Evolutionary conservation across 1,284 basidiomycete genomes (phyloP), one percentile per base, ranked within the genome.

Genomic region (Rhodotorula sp.): DNA sequence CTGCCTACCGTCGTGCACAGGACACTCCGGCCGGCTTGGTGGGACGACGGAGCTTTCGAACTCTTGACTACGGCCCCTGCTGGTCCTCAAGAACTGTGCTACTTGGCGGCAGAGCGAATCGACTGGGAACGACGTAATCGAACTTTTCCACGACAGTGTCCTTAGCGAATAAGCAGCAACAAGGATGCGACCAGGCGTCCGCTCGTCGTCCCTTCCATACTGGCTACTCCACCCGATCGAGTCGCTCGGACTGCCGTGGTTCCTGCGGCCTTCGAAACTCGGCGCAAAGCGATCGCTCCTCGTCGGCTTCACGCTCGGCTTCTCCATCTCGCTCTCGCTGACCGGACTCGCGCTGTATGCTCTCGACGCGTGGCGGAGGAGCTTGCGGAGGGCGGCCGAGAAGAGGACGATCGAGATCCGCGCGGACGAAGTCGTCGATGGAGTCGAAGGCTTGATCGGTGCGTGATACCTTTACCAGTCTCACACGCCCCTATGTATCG

Each of bases 391-490:
- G 18, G 46, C 58, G 54, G 62, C 65, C 20, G 39, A 52, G 47
- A 66, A 65, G 63, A 39, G 65, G 21, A 34, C 64, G 46, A 91
- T 93, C 65, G 88, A 92, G 77, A 79, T 92, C 29, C 84, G 90
- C 66, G 88, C 87, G 64, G 89, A 92, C 58, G 83, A 84, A 74
- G 62, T 79, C 49, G 70, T 76, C 5, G 62, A 71, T 3, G 77
- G 79, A 1, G 67, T 78, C 0, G 75, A 76, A 34, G 77, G 76
- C 0, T 82, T 96, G 29, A 94, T 97, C 72, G 93, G 92, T 91
- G 70, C 46, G 85, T 79, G 8, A 1, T 34, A 8, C 34, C 3
- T 3, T 6, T 21, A 14, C n/a, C 5, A 5, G 20, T 15, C 62
- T 5, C 49, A 49, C 52, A 58, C n/a, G 52, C 51, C 23, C 48